phyloP scores from a whole-genome alignment of 2,329 filamentous ascomycete genomes.

The Penicillium rolfsii region DNA sequence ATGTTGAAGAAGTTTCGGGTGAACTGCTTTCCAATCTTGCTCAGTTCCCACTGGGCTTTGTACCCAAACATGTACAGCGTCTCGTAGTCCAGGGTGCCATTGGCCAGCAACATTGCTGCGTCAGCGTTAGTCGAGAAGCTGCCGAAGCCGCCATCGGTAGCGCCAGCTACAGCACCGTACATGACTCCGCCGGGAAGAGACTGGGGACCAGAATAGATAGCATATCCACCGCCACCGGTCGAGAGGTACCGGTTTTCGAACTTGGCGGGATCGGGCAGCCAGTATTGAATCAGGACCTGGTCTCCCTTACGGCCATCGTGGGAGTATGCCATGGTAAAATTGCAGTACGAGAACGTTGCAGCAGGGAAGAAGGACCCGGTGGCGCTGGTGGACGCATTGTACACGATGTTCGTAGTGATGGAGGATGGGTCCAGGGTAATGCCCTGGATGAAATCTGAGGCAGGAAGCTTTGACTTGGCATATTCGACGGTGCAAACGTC shows the following conservation, averaged over 20 bases:
- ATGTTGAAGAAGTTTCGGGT: constrained; percentile 45
- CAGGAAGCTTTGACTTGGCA: constrained; percentile 43
- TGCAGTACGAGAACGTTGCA: constrained; percentile 41
- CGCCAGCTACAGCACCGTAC: constrained; percentile 54
- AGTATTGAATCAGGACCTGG: constrained; percentile 45
- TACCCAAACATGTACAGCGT: constrained; percentile 56
- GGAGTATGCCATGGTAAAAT: constrained; percentile 52
- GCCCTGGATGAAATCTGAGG: constrained; percentile 42
- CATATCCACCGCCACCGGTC: constrained; percentile 52
- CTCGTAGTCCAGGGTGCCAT: constrained; percentile 55
- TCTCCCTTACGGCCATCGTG: constrained; percentile 46
- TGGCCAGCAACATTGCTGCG: constrained; percentile 42
- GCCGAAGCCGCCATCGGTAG: constrained; percentile 57
- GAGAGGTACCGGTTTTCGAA: constrained; percentile 54
- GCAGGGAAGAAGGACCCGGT: constrained; percentile 13
- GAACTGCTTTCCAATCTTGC: constrained; percentile 48
- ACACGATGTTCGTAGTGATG: constrained; percentile 31
- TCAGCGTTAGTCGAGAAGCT: constrained; percentile 49
- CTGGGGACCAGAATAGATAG: constrained; percentile 43
- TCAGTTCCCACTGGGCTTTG: constrained; percentile 55
- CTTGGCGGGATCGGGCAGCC: constrained; percentile 47
- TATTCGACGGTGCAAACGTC: constrained; percentile 45
- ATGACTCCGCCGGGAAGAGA: constrained; percentile 48
- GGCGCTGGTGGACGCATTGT: constrained; percentile 8
- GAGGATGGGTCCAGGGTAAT: constrained; percentile 44